phyloP scores from a whole-genome alignment of 1,284 basidiomycete genomes.

The Leccinum holopus region DNA sequence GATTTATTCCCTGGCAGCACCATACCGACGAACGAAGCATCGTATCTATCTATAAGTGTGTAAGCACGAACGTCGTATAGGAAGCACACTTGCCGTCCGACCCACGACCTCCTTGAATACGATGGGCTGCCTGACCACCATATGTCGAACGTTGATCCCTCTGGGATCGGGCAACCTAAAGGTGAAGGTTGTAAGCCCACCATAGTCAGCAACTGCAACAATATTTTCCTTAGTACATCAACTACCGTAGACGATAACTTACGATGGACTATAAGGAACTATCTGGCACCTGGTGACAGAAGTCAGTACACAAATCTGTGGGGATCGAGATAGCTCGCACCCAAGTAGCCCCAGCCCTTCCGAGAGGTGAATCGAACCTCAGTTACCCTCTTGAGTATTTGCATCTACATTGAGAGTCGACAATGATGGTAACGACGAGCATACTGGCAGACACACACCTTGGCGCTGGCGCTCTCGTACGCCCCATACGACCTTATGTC shows the following conservation, averaged over 20 bases:
- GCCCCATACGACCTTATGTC: neutral
- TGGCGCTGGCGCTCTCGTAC: neutral
- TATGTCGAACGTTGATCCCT: too few relatives aligned
- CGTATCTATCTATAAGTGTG: constrained; percentile 54
- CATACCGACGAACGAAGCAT: constrained; percentile 96
- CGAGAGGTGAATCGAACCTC: constrained; percentile 47
- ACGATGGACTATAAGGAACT: constrained; percentile 46
- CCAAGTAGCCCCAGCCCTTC: constrained; percentile 75
- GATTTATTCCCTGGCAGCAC: constrained; percentile 92
- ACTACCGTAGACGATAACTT: neutral
- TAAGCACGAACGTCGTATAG: constrained; percentile 54
- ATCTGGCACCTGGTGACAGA: constrained; percentile 64
- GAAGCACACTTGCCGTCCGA: too few relatives aligned
- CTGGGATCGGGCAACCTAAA: too few relatives aligned
- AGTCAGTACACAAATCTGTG: neutral
- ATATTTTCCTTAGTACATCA: neutral
- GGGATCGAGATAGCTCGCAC: constrained; percentile 41
- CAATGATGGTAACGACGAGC: neutral
- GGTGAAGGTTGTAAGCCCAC: too few relatives aligned
- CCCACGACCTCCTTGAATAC: too few relatives aligned
- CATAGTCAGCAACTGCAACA: too few relatives aligned
- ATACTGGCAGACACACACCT: neutral
- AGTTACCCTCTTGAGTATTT: neutral
- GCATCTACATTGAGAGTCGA: neutral
- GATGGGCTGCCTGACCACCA: too few relatives aligned